A percentile compares a stretch with the other conserved stretches of the same genome.
Evolutionary conservation across 805 yeast genomes (phyloP).

Genomic region (Metschnikowia continentalis): DNA sequence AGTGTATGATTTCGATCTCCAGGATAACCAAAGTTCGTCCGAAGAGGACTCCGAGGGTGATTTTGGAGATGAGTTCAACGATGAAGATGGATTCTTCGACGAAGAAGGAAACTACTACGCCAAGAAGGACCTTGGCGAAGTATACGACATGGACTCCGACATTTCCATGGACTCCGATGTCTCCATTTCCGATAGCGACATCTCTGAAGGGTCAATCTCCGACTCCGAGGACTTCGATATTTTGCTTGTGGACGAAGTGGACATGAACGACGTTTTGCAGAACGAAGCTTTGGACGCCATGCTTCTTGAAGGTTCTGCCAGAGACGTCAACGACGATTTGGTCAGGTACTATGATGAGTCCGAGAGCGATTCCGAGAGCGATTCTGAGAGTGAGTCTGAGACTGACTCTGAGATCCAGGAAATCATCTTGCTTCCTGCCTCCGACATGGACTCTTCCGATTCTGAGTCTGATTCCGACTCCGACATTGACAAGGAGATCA

Average conservation of each 20-base stretch:
- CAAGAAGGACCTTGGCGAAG: not conserved
- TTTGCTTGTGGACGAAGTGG: constrained; percentile 28
- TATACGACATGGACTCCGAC: constrained; percentile 18
- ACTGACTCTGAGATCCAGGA: constrained; percentile 12
- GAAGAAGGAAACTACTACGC: not conserved
- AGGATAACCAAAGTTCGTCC: constrained; percentile 8
- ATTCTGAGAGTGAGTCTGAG: constrained; percentile 16
- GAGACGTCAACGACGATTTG: constrained; percentile 24
- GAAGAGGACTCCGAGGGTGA: too few relatives aligned
- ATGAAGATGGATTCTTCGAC: not conserved
- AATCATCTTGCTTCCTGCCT: constrained; percentile 3
- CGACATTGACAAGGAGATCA: constrained; percentile 15
- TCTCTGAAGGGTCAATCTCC: constrained; percentile 12
- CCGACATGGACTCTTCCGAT: constrained; percentile 18
- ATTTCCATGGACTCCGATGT: too few relatives aligned
- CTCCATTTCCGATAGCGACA: too few relatives aligned
- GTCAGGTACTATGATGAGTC: constrained; percentile 20
- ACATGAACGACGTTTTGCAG: constrained; percentile 36
- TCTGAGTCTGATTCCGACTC: constrained; percentile 26
- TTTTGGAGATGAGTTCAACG: not conserved
- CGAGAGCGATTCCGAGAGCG: constrained; percentile 15
- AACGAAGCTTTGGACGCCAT: constrained; percentile 30
- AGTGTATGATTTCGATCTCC: constrained; percentile 30
- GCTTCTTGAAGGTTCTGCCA: constrained; percentile 24
- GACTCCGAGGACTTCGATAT: constrained; percentile 15